These are phyloP conservation scores for Aspergillus panamensis DNA, from an alignment of 495 filamentous ascomycete species.

Conservation along the genomic window DNA sequence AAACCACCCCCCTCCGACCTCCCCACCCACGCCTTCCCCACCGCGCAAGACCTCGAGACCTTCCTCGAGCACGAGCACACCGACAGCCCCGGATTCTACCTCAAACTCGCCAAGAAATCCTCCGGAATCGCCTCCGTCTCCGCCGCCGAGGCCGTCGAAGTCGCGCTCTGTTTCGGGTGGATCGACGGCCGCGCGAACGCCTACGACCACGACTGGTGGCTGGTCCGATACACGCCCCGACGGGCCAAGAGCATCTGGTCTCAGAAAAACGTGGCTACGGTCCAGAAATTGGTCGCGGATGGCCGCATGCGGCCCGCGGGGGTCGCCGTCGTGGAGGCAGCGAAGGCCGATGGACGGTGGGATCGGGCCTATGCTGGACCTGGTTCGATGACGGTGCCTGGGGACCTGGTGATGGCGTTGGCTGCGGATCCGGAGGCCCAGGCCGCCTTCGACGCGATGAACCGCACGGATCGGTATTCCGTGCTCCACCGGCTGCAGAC, in stretches of 20 bases:
- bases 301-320: constrained; percentile 50
- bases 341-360: constrained; percentile 55
- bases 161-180: constrained; percentile 57
- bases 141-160: constrained; percentile 52
- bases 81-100: constrained; percentile 44
- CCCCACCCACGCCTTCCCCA: constrained; percentile 36
- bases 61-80: constrained; percentile 43
- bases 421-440: constrained; percentile 26
- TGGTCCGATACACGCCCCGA: constrained; percentile 54
- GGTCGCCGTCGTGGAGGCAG: constrained; percentile 46
- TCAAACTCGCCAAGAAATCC: constrained; percentile 53
- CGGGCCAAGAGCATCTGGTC: constrained; percentile 54
- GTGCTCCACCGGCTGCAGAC: constrained; percentile 44
- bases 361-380: constrained; percentile 50
- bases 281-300: constrained; percentile 34
- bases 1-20: constrained; percentile 29
- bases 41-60: constrained; percentile 34
- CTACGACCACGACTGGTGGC: constrained; percentile 38
- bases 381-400: constrained; percentile 41
- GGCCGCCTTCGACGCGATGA: constrained; percentile 38
- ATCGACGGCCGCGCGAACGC: constrained; percentile 53
- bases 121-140: constrained; percentile 42
- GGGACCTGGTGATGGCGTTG: constrained; percentile 40
- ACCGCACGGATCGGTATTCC: constrained; percentile 40
- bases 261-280: constrained; percentile 45